Conservation (phyloP, 331 rosid species). For the Dryas integrifolia region DNA sequence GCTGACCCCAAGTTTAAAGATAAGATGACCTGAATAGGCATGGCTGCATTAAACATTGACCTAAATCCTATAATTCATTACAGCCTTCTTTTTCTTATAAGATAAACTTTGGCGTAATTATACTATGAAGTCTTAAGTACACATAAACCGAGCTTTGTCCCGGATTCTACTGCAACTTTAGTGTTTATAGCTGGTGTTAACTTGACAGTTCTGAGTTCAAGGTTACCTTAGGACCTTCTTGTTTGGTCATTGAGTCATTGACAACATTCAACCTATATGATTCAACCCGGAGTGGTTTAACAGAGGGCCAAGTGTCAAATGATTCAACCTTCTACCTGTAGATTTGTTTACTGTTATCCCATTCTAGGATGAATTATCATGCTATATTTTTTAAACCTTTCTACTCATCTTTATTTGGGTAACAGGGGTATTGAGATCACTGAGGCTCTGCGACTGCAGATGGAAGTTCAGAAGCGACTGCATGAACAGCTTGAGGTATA, state of each 20-base stretch:
- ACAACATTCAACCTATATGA: background rate
- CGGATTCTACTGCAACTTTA: background rate
- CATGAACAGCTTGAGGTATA: conserved; percentile 98
- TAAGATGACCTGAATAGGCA: background rate
- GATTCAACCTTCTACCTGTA: background rate
- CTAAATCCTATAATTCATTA: no score
- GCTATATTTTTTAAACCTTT: conserved; percentile 22
- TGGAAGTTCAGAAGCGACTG: conserved; percentile 97
- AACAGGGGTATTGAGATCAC: conserved; percentile 87
- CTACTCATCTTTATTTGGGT: conserved; percentile 18
- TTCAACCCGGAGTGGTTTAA: background rate
- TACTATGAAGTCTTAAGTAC: no score
- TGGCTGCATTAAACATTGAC: background rate
- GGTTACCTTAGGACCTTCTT: background rate
- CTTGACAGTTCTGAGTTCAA: background rate
- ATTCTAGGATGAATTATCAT: conserved; percentile 10
- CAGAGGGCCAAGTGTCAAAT: background rate
- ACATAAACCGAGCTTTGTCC: no score
- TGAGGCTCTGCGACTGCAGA: conserved; percentile 93
- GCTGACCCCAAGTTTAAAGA: background rate
- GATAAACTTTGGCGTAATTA: no score
- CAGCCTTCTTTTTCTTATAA: no score
- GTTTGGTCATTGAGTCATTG: background rate
- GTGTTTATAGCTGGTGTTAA: background rate
- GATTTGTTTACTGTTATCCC: background rate